Evolutionary conservation across 306 rosid species (phyloP).

Genomic region (Glycine tomentella): DNA sequence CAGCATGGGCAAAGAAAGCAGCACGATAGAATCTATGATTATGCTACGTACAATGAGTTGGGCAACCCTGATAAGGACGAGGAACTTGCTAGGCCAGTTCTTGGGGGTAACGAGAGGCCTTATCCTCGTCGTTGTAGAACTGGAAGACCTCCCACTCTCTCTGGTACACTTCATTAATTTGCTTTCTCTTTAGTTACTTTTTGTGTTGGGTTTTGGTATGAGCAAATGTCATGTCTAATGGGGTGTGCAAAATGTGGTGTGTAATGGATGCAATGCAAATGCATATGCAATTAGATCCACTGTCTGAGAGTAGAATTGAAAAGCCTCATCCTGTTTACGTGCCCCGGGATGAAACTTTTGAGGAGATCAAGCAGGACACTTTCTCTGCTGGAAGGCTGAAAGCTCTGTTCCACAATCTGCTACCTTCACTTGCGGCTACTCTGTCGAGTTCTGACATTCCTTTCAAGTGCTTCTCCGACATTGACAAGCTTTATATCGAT

Average conservation of each 20-base stretch:
- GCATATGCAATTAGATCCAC: slow-evolving; percentile 61
- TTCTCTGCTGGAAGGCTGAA: slow-evolving; percentile 91
- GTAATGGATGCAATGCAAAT: slow-evolving; percentile 9
- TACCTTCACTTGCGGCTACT: slow-evolving; percentile 79
- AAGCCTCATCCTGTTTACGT: slow-evolving; percentile 96
- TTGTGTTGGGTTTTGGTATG: not conserved
- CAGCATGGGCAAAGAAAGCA: slow-evolving; percentile 67
- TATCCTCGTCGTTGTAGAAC: slow-evolving; percentile 95
- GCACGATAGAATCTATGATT: slow-evolving; percentile 86
- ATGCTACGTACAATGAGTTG: slow-evolving; percentile 85
- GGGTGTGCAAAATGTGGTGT: not conserved
- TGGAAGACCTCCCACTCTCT: slow-evolving; percentile 69
- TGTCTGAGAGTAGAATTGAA: slow-evolving; percentile 79
- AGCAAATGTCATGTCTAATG: no score
- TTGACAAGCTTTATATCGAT: slow-evolving; percentile 84
- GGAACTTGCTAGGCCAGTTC: slow-evolving; percentile 78
- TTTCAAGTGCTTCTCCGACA: slow-evolving; percentile 84
- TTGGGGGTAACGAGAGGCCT: slow-evolving; percentile 68
- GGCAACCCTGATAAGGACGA: slow-evolving; percentile 83
- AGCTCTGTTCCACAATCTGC: slow-evolving; percentile 88
- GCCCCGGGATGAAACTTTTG: slow-evolving; percentile 94
- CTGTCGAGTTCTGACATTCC: slow-evolving; percentile 84
- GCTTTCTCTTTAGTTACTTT: not conserved
- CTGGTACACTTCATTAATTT: slow-evolving; percentile 54
- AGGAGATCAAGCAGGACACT: slow-evolving; percentile 82